Base-by-base conservation (phyloP, 2,329 filamentous ascomycete genomes). In the Talaromyces amestolkiae region DNA sequence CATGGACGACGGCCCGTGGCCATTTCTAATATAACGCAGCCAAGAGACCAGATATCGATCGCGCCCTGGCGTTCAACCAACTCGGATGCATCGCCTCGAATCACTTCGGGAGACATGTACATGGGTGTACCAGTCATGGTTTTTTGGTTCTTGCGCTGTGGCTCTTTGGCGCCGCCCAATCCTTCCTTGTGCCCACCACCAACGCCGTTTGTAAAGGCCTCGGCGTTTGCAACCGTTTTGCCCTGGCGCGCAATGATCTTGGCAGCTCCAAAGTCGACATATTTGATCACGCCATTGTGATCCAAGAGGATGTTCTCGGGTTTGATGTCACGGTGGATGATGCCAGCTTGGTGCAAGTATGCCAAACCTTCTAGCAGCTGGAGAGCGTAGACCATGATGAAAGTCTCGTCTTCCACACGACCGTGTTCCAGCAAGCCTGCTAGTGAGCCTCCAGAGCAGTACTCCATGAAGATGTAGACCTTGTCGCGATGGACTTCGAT, bases 391-490 rank as follows among this genome's bases (percentile, higher is more conserved):
- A 98, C 94, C 88, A 96, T 96, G 68, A 97, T 94, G 68, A 98
- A 93, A 64, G 93, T 95, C 77, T 99, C 95, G 74, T 98, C 96
- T 80, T 97, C 95, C 69, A 99, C 97, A 47, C 95, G 91, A 13
- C 95, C 95, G 74, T 99, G 94, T 77, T 99, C 95, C 49, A 99
- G 83, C 61, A 99, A 82, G 60, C 87, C 91, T 49, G 95, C 93
- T 58, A 99, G 84, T 17, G 94, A 98, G 22, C 95, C 95, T 61
- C 95, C 94, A 4, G 93, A 96, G 78, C 95, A 99, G 79, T 96
- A 98, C 78, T 99, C 95, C 95, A 99, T 99, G 77, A 99, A 99
- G 70, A 99, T 97, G 79, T 98, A 99, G n/a, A 99, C 95, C 75
- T 97, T 95, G 83, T 99, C 95, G 68, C 95, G 88, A 79, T 99